Percentiles rank a stretch among this genome's conserved stretches.
Evolutionary conservation across 1,284 basidiomycete genomes (phyloP).

Genomic region (Chiua sp.): DNA sequence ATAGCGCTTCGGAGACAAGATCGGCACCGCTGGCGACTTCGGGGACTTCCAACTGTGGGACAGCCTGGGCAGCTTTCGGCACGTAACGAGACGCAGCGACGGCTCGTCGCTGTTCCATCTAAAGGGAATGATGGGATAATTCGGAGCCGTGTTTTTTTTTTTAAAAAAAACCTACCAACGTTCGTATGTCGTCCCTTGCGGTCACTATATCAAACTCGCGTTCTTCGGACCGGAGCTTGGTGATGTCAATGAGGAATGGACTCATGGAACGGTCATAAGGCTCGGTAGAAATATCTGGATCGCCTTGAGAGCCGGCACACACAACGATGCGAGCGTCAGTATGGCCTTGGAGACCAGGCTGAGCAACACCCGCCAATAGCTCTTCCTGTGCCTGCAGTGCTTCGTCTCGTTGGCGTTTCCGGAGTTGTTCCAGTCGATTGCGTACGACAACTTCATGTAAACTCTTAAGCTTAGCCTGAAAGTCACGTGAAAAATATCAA

Average conservation of each 20-base stretch:
- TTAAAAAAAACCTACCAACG: conserved; percentile 65
- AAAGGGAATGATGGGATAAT: conserved; percentile 4
- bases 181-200: conserved; percentile 66
- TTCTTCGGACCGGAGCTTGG: conserved; percentile 75
- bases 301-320: conserved; percentile 38
- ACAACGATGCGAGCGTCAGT: conserved; percentile 44
- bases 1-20: conserved; percentile 83
- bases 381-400: conserved; percentile 93
- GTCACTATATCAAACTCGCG: conserved; percentile 79
- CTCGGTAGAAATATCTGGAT: conserved; percentile 56
- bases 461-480: conserved; percentile 85
- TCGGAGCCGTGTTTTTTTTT: not conserved
- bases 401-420: conserved; percentile 94
- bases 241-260: conserved; percentile 73
- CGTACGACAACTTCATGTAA: conserved; percentile 96
- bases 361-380: conserved; percentile 80
- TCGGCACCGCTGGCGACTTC: conserved; percentile 73
- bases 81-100: conserved; percentile 88
- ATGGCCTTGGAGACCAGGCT: conserved; percentile 50
- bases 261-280: conserved; percentile 86
- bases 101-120: conserved; percentile 79
- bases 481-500: conserved; percentile 15
- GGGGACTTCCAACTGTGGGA: conserved; percentile 48
- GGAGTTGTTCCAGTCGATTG: conserved; percentile 94
- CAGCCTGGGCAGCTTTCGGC: conserved; percentile 66